Percentiles rank a stretch among this genome's conserved stretches.
phyloP scores from a whole-genome alignment of 495 filamentous ascomycete genomes.

The Aspergillus haitiensis region DNA sequence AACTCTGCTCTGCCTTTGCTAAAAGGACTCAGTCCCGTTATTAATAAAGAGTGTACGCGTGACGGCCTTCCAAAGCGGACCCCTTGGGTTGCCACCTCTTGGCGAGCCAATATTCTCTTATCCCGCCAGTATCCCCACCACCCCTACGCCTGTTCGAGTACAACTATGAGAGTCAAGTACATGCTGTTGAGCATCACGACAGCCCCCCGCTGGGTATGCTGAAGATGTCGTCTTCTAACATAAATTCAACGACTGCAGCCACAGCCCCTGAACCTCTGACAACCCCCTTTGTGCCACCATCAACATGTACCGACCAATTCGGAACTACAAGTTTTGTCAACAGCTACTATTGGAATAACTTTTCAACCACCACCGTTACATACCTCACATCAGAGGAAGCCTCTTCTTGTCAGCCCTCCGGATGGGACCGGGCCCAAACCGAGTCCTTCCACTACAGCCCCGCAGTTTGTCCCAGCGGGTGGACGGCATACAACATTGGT shows the following conservation, averaged over 20 bases:
- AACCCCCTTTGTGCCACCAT: neutral
- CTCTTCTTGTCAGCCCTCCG: neutral
- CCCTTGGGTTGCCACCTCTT: neutral
- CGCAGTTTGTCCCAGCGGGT: neutral
- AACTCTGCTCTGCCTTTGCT: neutral
- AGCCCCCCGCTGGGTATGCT: neutral
- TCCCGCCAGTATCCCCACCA: neutral
- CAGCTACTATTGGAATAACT: neutral
- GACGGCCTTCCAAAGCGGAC: neutral
- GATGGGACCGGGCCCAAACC: neutral
- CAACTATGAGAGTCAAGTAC: neutral
- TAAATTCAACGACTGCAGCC: neutral
- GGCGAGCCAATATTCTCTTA: neutral
- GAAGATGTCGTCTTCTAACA: neutral
- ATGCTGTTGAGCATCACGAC: neutral
- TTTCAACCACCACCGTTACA: neutral
- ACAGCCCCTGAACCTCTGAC: neutral
- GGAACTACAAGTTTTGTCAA: neutral
- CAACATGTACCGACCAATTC: neutral
- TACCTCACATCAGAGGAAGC: neutral
- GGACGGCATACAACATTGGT: neutral
- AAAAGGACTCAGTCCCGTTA: neutral
- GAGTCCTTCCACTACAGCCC: conserved; percentile 1
- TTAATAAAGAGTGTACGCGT: neutral
- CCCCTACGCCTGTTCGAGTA: neutral